Evolutionary conservation across 176 grass and related monocot species (phyloP).

Genomic region (Ensete ventricosum): DNA sequence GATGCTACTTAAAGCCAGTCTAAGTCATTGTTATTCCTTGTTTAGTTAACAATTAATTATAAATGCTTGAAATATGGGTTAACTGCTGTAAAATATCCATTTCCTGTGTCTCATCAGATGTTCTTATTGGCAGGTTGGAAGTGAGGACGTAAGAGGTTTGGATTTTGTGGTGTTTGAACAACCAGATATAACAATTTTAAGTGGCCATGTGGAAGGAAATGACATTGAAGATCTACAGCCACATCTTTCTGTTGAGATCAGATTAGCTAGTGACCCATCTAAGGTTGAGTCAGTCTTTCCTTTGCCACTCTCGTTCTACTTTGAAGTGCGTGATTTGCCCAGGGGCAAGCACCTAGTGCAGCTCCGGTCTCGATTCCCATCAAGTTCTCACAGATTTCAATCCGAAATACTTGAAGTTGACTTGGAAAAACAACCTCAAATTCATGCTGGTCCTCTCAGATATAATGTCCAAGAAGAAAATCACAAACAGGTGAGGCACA

Average conservation of each 20-base stretch:
- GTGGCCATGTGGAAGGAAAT: conserved; percentile 67
- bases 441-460: conserved; percentile 80
- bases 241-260: conserved; percentile 81
- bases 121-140: conserved; percentile 53
- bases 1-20: not conserved
- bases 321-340: conserved; percentile 67
- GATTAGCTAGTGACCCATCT: conserved; percentile 56
- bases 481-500: conserved; percentile 66
- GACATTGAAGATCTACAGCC: conserved; percentile 42
- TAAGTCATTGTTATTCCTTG: not conserved
- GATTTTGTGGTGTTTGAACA: conserved; percentile 89
- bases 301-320: conserved; percentile 73
- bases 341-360: conserved; percentile 71
- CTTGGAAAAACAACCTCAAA: conserved; percentile 71
- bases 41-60: not conserved
- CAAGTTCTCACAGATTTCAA: conserved; percentile 57
- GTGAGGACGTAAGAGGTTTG: conserved; percentile 57
- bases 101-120: conserved; percentile 9
- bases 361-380: conserved; percentile 62
- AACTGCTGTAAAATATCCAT: not conserved
- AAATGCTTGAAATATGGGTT: not conserved
- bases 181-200: conserved; percentile 64
- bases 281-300: conserved; percentile 64
- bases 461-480: conserved; percentile 63
- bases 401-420: conserved; percentile 80